Evolutionary conservation across 1,139 yeast species (phyloP).

Genomic region (Saccharomyces hybrid): DNA sequence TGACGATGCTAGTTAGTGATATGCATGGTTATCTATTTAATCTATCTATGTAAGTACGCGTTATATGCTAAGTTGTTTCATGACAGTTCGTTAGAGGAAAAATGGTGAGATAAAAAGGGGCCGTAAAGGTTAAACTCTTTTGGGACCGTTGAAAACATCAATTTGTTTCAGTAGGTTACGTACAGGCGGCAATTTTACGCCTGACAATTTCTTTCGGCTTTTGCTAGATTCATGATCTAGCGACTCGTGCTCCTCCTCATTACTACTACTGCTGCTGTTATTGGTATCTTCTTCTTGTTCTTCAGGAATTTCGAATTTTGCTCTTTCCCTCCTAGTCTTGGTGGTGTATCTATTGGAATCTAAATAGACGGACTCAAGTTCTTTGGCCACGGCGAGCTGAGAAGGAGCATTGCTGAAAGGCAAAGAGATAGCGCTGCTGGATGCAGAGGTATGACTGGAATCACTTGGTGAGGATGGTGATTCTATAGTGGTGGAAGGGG

Average conservation of each 20-base stretch:
- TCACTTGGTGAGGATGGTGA: constrained; percentile 1
- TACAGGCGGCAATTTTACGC: constrained; percentile 22
- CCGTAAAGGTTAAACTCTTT: not conserved
- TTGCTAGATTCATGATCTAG: not conserved
- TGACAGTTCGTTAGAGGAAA: not conserved
- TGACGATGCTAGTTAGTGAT: not conserved
- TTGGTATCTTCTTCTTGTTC: constrained; percentile 9
- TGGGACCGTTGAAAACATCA: constrained; percentile 18
- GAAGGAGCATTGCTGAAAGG: not conserved
- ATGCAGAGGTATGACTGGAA: not conserved
- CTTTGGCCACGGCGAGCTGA: not conserved
- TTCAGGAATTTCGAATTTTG: constrained; percentile 12
- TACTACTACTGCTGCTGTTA: not conserved
- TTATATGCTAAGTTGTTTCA: not conserved
- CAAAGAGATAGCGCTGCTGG: not conserved
- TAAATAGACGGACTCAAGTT: not conserved
- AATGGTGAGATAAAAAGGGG: not conserved
- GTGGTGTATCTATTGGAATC: constrained; percentile 3
- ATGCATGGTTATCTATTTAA: not conserved
- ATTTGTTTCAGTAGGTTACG: constrained; percentile 23
- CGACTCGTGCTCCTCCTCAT: not conserved
- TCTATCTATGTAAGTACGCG: not conserved
- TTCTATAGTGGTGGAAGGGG: not conserved
- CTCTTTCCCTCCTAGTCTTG: constrained; percentile 7
- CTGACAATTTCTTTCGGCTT: not conserved